phyloP scores from a whole-genome alignment of 768 basidiomycete species.

The Polyporus arcularius region DNA sequence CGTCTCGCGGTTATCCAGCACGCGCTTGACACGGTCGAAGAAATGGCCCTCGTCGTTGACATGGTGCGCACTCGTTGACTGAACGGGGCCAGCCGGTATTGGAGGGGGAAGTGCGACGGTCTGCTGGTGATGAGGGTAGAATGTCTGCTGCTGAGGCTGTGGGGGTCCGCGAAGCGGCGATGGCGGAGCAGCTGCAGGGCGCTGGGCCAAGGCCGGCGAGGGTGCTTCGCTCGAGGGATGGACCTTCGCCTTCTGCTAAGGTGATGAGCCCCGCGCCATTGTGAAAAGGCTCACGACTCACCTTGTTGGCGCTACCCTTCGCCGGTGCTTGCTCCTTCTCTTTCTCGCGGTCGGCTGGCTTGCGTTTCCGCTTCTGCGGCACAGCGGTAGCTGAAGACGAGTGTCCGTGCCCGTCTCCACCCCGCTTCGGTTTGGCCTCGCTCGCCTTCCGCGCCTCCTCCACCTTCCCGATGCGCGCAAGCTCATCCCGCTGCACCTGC shows the following conservation, averaged over 20 bases:
- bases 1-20: constrained; percentile 69
- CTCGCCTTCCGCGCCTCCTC: constrained; percentile 22
- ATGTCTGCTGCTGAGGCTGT: constrained; percentile 12
- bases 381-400: constrained; percentile 43
- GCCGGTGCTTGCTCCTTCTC: constrained; percentile 29
- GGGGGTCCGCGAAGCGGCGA: constrained; percentile 29
- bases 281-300: neutral
- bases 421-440: constrained; percentile 40
- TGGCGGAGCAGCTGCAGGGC: constrained; percentile 27
- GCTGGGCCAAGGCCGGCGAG: constrained; percentile 29
- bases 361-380: constrained; percentile 73
- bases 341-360: constrained; percentile 47
- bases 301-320: constrained; percentile 30
- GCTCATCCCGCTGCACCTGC: constrained; percentile 23
- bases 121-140: constrained; percentile 19
- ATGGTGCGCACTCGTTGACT: constrained; percentile 17
- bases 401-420: constrained; percentile 37
- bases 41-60: constrained; percentile 70
- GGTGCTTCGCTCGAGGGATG: constrained; percentile 31
- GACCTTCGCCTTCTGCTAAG: constrained; percentile 24
- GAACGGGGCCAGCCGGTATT: constrained; percentile 11
- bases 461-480: constrained; percentile 25
- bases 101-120: constrained; percentile 16
- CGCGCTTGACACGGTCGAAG: constrained; percentile 86
- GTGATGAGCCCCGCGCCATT: neutral